Conservation (phyloP, 768 basidiomycete genomes). For the Sarcodon sp. region DNA sequence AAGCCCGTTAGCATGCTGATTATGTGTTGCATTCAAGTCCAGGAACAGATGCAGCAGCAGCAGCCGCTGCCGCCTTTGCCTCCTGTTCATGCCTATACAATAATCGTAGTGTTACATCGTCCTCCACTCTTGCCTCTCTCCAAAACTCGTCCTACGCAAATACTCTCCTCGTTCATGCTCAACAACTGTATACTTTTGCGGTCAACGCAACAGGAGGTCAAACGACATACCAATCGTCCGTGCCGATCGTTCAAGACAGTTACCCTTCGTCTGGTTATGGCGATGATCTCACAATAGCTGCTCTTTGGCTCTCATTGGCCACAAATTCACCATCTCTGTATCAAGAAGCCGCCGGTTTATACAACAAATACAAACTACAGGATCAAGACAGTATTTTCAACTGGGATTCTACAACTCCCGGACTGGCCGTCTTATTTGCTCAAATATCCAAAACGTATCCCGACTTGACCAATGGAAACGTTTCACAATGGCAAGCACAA, state of each 20-base stretch:
- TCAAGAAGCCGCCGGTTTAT: conserved; percentile 40
- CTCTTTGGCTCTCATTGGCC: conserved; percentile 64
- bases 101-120: conserved; percentile 37
- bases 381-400: conserved; percentile 50
- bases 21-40: conserved; percentile 26
- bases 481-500: conserved; percentile 51
- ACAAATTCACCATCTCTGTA: conserved; percentile 48
- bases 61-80: conserved; percentile 77
- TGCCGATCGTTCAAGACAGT: conserved; percentile 45
- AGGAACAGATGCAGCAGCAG: conserved; percentile 84
- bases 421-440: conserved; percentile 59
- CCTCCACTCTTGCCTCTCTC: conserved; percentile 52
- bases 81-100: conserved; percentile 78
- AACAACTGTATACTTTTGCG: conserved; percentile 66
- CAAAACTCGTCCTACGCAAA: conserved; percentile 62
- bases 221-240: conserved; percentile 54
- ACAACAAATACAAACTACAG: conserved; percentile 38
- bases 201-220: conserved; percentile 49
- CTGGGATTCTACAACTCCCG: conserved; percentile 82
- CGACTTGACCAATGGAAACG: conserved; percentile 26
- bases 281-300: conserved; percentile 68
- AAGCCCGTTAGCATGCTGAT: background rate
- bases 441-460: conserved; percentile 56
- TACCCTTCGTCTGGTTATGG: conserved; percentile 65
- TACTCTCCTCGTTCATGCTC: conserved; percentile 60